Percentiles rank a stretch among this genome's conserved stretches.
These are phyloP conservation scores for Phaeodactylum tricornutum DNA, from an alignment of 108 stramenopile species.

Conservation along the genomic window DNA sequence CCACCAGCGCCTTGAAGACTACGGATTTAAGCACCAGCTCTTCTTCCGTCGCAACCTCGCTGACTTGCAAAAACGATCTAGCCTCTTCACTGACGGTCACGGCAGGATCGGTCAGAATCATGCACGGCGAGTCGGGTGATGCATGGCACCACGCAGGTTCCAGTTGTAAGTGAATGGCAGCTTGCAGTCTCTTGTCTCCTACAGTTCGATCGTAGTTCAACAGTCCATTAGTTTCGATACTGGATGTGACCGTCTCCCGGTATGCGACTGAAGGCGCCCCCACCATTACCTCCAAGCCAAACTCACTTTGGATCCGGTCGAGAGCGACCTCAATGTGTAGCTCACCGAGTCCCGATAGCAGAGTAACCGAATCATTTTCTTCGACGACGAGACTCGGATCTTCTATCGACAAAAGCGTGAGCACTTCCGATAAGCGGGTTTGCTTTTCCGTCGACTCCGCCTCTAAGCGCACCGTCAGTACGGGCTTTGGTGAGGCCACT, in stretches of 20 bases:
- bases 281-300: conserved; percentile 53
- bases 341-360: conserved; percentile 79
- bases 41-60: conserved; percentile 28
- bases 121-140: conserved; percentile 20
- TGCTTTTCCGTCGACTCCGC: conserved; percentile 57
- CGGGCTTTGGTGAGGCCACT: conserved; percentile 77
- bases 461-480: conserved; percentile 78
- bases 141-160: conserved; percentile 13
- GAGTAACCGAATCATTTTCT: conserved; percentile 65
- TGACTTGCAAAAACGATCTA: conserved; percentile 47
- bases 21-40: conserved; percentile 39
- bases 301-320: conserved; percentile 69
- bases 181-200: conserved; percentile 60
- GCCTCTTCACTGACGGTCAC: conserved; percentile 51
- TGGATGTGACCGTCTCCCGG: conserved; percentile 57
- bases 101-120: conserved; percentile 47
- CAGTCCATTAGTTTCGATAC: conserved; percentile 56
- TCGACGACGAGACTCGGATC: conserved; percentile 80
- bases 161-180: conserved; percentile 45
- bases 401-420: conserved; percentile 60
- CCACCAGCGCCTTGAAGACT: conserved; percentile 47
- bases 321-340: conserved; percentile 80
- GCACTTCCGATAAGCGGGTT: conserved; percentile 45
- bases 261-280: conserved; percentile 77
- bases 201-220: conserved; percentile 71